These are phyloP conservation scores for Sanghuangporus weigelae DNA, from an alignment of 1,284 basidiomycete genomes.

Conservation along the genomic window DNA sequence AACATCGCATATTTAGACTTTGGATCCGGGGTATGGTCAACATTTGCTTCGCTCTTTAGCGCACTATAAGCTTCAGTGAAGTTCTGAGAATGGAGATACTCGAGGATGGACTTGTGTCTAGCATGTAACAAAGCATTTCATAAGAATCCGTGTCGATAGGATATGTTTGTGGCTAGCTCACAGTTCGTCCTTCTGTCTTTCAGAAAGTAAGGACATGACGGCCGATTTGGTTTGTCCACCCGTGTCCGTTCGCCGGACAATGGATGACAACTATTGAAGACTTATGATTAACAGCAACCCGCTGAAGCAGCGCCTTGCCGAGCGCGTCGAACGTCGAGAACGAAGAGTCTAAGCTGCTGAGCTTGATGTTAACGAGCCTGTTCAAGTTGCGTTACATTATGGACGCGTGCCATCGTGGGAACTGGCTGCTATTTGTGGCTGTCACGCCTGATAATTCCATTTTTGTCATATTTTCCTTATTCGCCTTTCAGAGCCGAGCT, in stretches of 20 bases:
- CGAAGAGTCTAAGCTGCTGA: not conserved
- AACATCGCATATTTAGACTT: constrained; percentile 60
- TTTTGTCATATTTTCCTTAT: not conserved
- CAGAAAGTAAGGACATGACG: constrained; percentile 35
- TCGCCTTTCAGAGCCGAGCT: not conserved
- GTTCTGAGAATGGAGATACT: constrained; percentile 49
- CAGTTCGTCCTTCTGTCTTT: constrained; percentile 61
- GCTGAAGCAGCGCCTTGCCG: not conserved
- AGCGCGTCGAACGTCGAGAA: not conserved
- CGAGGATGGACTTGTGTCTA: constrained; percentile 59
- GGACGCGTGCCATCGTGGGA: not conserved
- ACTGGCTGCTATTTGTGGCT: not conserved
- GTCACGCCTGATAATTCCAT: not conserved
- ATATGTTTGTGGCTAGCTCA: constrained; percentile 22
- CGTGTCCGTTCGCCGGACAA: not conserved
- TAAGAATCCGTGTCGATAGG: not conserved
- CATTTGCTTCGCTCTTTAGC: constrained; percentile 40
- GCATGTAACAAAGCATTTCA: not conserved
- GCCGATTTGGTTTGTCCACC: not conserved
- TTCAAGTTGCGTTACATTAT: constrained; percentile 1
- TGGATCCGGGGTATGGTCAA: constrained; percentile 55
- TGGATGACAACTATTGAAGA: not conserved
- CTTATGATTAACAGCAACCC: not conserved
- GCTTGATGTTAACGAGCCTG: not conserved
- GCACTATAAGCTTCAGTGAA: constrained; percentile 42